Conservation (phyloP, 192 early-diverging fungal species). For the Ambispora gerdemannii region DNA sequence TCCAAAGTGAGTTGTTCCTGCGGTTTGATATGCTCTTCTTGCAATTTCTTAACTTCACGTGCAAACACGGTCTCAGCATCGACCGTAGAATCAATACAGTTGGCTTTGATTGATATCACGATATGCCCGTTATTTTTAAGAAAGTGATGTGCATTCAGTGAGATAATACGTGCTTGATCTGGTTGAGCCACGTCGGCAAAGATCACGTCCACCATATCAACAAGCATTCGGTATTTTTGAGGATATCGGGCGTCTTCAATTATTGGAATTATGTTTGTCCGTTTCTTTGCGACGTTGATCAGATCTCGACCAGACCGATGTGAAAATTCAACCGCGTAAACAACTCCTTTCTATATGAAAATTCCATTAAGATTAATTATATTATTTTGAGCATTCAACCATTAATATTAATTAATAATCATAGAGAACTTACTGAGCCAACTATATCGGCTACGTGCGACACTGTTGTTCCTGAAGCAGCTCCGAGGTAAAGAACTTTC, state of each 20-base stretch:
- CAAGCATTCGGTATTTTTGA: constrained; percentile 99
- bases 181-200: constrained; percentile 99
- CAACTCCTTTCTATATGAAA: constrained; percentile 71
- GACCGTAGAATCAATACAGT: constrained; percentile 99
- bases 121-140: constrained; percentile 96
- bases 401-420: not conserved
- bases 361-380: constrained; percentile 9
- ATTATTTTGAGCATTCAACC: not conserved
- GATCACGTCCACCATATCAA: constrained; percentile 97
- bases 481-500: constrained; percentile 98
- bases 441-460: constrained; percentile 98
- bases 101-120: constrained; percentile 99
- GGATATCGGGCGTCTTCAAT: constrained; percentile 99
- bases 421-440: constrained; percentile 62
- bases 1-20: constrained; percentile 96
- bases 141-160: constrained; percentile 96
- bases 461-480: constrained; percentile 90
- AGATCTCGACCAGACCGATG: constrained; percentile 98
- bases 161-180: constrained; percentile 99
- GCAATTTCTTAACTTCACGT: constrained; percentile 93
- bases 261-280: constrained; percentile 98
- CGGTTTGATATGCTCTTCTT: constrained; percentile 83
- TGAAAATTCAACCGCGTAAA: constrained; percentile 99
- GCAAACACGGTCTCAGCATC: constrained; percentile 96
- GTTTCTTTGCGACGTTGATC: constrained; percentile 99